Conservation (phyloP, 176 grass and related monocot species). For the Oryza rufipogon region DNA sequence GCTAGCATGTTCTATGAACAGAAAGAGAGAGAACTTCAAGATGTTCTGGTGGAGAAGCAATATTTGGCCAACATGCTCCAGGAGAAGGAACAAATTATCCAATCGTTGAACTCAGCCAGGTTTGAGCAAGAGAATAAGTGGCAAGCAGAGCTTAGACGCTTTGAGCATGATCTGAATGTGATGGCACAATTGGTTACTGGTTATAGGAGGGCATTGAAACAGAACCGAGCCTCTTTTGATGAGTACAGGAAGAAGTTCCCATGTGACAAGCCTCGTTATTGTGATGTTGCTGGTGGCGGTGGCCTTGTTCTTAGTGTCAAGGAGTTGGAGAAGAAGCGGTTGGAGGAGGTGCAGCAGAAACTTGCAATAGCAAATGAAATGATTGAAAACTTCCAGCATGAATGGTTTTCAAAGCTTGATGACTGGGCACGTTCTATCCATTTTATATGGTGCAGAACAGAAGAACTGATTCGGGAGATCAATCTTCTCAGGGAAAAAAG, state of each 20-base stretch:
- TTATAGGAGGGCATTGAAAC: slow-evolving; percentile 65
- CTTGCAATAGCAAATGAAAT: slow-evolving; percentile 34
- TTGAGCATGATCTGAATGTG: slow-evolving; percentile 76
- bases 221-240: slow-evolving; percentile 47
- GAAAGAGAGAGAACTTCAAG: slow-evolving; percentile 59
- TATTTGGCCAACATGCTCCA: slow-evolving; percentile 49
- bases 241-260: slow-evolving; percentile 72
- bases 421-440: neutral
- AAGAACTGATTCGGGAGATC: slow-evolving; percentile 35
- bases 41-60: slow-evolving; percentile 54
- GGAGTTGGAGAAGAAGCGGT: slow-evolving; percentile 65
- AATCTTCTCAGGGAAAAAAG: slow-evolving; percentile 54
- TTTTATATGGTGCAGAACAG: slow-evolving; percentile 23
- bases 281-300: slow-evolving; percentile 55
- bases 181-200: slow-evolving; percentile 61
- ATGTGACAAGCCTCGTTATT: slow-evolving; percentile 59
- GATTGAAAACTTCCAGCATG: slow-evolving; percentile 49
- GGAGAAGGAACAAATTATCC: slow-evolving; percentile 63
- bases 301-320: slow-evolving; percentile 68
- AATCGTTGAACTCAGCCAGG: slow-evolving; percentile 56
- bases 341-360: slow-evolving; percentile 53
- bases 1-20: slow-evolving; percentile 59
- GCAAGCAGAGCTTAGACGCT: slow-evolving; percentile 62
- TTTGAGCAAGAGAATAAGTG: slow-evolving; percentile 67
- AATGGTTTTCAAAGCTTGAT: slow-evolving; percentile 55